Evolutionary conservation across 257 asterid genomes (phyloP).

Genomic region (Penstemon eatonii): DNA sequence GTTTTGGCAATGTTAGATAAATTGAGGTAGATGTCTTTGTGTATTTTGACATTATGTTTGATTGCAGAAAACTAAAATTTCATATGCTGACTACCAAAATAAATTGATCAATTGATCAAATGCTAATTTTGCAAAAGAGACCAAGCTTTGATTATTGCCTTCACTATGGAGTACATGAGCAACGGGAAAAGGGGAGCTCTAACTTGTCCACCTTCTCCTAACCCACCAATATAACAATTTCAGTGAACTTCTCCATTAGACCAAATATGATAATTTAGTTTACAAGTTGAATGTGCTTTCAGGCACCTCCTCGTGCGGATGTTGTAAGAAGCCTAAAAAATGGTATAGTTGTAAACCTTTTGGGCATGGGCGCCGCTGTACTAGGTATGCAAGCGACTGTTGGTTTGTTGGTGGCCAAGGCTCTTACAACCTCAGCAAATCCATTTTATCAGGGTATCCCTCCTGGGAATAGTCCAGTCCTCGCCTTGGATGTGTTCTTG

Average conservation of each 20-base stretch:
- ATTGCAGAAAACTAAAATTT: too few species aligned
- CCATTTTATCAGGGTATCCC: conserved; percentile 69
- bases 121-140: too few species aligned
- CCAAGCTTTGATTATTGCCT: too few species aligned
- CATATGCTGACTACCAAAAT: too few species aligned
- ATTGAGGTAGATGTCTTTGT: too few species aligned
- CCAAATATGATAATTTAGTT: background rate
- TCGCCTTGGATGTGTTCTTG: conserved; percentile 92
- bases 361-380: conserved; percentile 94
- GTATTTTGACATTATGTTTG: too few species aligned
- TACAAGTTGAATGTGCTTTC: conserved; percentile 25
- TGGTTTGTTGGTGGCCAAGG: conserved; percentile 93
- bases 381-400: conserved; percentile 98
- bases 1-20: too few species aligned
- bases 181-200: too few species aligned
- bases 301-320: conserved; percentile 99
- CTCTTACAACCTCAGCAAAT: conserved; percentile 85
- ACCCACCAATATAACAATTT: background rate
- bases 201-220: background rate
- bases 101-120: too few species aligned
- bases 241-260: background rate
- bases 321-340: conserved; percentile 84
- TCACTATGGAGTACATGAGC: too few species aligned
- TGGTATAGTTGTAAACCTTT: conserved; percentile 70
- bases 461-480: conserved; percentile 64